Evolutionary conservation across 1,284 basidiomycete genomes (phyloP).

Genomic region (Ceratobasidium papillatum): DNA sequence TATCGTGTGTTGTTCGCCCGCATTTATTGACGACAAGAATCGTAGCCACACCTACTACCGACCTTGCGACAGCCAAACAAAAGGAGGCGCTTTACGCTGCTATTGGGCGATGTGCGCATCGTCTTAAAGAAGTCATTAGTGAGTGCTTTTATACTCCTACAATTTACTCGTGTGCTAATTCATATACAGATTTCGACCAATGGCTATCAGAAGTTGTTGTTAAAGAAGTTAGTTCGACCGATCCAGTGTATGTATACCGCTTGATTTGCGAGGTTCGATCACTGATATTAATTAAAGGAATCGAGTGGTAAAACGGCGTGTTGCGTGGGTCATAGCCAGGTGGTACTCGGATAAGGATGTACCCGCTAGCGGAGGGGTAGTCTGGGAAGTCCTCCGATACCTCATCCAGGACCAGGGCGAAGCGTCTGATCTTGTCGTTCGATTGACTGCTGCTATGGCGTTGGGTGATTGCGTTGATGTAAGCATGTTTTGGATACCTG

Average conservation of each 20-base stretch:
- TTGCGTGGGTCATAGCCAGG: constrained; percentile 89
- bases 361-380: constrained; percentile 65
- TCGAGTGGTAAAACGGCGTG: constrained; percentile 86
- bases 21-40: background rate
- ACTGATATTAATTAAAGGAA: constrained; percentile 60
- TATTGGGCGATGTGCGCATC: constrained; percentile 78
- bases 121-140: constrained; percentile 66
- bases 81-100: constrained; percentile 91
- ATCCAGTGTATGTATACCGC: constrained; percentile 60
- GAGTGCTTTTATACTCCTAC: background rate
- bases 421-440: constrained; percentile 81
- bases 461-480: constrained; percentile 85
- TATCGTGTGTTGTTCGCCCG: background rate
- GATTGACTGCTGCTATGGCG: constrained; percentile 79
- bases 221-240: constrained; percentile 64
- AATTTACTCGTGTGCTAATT: background rate
- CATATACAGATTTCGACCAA: constrained; percentile 62
- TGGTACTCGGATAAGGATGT: constrained; percentile 75
- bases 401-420: constrained; percentile 72
- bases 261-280: background rate
- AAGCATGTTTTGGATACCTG: constrained; percentile 50
- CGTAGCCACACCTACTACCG: constrained; percentile 54
- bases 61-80: constrained; percentile 72
- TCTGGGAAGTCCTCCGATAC: constrained; percentile 84
- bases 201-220: constrained; percentile 70